Evolutionary conservation across 2,329 filamentous ascomycete genomes (phyloP).

Genomic region (Ramularia collo-cygni): DNA sequence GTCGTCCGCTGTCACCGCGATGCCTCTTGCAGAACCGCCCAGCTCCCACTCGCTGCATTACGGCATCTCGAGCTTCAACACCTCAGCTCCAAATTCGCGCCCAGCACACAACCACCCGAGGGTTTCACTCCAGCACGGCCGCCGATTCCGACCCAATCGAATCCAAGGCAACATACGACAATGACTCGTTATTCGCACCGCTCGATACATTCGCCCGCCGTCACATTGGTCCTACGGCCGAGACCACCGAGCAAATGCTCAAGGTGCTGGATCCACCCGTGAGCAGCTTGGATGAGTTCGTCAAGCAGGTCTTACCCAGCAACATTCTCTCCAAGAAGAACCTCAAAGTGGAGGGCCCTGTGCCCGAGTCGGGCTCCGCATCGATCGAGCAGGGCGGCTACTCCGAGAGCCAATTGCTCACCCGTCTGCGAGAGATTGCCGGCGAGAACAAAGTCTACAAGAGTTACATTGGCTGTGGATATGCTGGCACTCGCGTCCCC

Average conservation of each 20-base stretch:
- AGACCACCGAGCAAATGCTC: constrained; percentile 70
- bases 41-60: not conserved
- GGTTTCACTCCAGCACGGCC: constrained; percentile 28
- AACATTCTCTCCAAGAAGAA: constrained; percentile 66
- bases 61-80: constrained; percentile 7
- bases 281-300: constrained; percentile 70
- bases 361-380: constrained; percentile 35
- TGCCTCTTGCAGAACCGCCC: constrained; percentile 21
- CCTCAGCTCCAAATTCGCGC: constrained; percentile 7
- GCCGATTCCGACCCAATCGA: constrained; percentile 18
- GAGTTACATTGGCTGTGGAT: constrained; percentile 78
- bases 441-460: constrained; percentile 55
- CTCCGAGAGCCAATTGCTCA: constrained; percentile 55
- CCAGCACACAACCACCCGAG: constrained; percentile 9
- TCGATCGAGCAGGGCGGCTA: constrained; percentile 37
- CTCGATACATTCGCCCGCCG: constrained; percentile 67
- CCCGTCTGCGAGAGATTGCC: constrained; percentile 48
- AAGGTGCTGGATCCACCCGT: constrained; percentile 68
- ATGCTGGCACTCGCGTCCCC: constrained; percentile 79
- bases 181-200: constrained; percentile 35
- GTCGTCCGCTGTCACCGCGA: constrained; percentile 24
- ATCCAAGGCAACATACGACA: constrained; percentile 16
- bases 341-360: constrained; percentile 50
- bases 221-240: constrained; percentile 76
- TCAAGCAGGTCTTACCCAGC: constrained; percentile 73